Base-by-base conservation (phyloP, 2,329 filamentous ascomycete species). In the Harringtonia aguacate region DNA sequence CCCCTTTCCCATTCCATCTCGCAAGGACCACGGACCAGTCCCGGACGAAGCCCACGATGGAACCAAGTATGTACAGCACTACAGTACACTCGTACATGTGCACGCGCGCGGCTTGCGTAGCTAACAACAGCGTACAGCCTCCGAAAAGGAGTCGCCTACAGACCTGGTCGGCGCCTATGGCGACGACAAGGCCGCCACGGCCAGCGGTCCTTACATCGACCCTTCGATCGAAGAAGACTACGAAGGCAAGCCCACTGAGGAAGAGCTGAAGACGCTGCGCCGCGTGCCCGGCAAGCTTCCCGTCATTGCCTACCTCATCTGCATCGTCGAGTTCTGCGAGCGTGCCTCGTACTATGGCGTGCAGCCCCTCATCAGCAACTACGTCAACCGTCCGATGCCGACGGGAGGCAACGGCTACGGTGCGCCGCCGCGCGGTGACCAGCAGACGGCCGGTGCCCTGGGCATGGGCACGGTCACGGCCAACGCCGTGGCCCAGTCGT, bases 301-400 rank as follows among this genome's bases (percentile, higher is more conserved):
- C 39, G 79, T 73, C 71, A 65, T 70, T 44, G 73, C 81, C 46
- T 87, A 78, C 63, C 79, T 77, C 22, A 75, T 88, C 47, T 81
- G 80, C 39, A 78, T 86, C 49, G 76, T 84, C 47, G 84, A 88
- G 62, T 65, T 86, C 45, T 84, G 79, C 64, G 84, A 88, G 64
- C 79, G 83, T 39, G 86, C 85, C 63, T 82, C 79, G 14, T 88
- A 86, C 73, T 86, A 87, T 56, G 84, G 83, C 44, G 80, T 79
- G 5, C 73, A 76, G 36, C 71, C 80, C 28, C 68, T 85, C 27
- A 84, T 81, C 74, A 77, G 75, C 57, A 81, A 81, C 61, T 82
- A 77, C 55, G 72, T 81, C 54, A 72, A 75, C 52, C 66, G 72
- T 41, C 63, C 66, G 28, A 61, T 81, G 24, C 77, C 78, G 1